Percentiles rank a stretch among this genome's conserved stretches.
These are phyloP conservation scores for Ogataea trehaloabstinens DNA, from an alignment of 805 yeast genomes.

Conservation along the genomic window DNA sequence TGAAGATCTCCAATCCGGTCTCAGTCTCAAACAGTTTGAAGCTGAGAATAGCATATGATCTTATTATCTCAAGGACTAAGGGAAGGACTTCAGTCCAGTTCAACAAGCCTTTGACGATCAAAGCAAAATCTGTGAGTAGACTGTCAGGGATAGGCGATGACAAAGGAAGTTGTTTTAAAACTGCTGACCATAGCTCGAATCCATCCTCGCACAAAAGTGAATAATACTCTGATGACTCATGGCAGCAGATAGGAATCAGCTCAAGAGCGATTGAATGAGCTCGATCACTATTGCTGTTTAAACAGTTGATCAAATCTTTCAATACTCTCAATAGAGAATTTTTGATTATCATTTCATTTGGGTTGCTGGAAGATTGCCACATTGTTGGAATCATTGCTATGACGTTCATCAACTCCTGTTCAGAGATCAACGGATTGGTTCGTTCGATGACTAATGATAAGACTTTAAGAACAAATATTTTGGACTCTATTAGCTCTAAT, in stretches of 20 bases:
- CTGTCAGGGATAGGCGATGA: slow-evolving; percentile 31
- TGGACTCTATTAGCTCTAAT: slow-evolving; percentile 67
- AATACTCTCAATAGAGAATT: slow-evolving; percentile 55
- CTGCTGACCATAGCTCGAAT: slow-evolving; percentile 74
- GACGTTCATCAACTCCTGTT: slow-evolving; percentile 48
- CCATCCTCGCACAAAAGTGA: slow-evolving; percentile 79
- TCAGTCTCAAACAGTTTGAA: slow-evolving; percentile 42
- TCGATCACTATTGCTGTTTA: slow-evolving; percentile 50
- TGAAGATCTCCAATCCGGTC: slow-evolving; percentile 41
- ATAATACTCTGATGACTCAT: slow-evolving; percentile 53
- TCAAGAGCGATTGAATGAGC: slow-evolving; percentile 62
- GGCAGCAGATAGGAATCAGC: slow-evolving; percentile 58
- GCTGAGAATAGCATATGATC: slow-evolving; percentile 57
- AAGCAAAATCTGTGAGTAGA: slow-evolving; percentile 46
- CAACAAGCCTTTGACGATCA: slow-evolving; percentile 56
- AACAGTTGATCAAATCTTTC: slow-evolving; percentile 52
- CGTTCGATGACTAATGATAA: slow-evolving; percentile 61
- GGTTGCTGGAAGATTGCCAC: slow-evolving; percentile 62
- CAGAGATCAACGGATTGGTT: slow-evolving; percentile 61
- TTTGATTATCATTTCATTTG: slow-evolving; percentile 46
- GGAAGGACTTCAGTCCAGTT: slow-evolving; percentile 76
- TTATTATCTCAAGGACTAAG: slow-evolving; percentile 54
- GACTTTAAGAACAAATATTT: slow-evolving; percentile 68
- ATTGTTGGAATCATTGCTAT: slow-evolving; percentile 60
- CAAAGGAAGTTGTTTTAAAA: slow-evolving; percentile 60